A percentile compares a stretch with the other conserved stretches of the same genome.
phyloP scores from a whole-genome alignment of 2,329 filamentous ascomycete species.

The Knoxdaviesia proteae region DNA sequence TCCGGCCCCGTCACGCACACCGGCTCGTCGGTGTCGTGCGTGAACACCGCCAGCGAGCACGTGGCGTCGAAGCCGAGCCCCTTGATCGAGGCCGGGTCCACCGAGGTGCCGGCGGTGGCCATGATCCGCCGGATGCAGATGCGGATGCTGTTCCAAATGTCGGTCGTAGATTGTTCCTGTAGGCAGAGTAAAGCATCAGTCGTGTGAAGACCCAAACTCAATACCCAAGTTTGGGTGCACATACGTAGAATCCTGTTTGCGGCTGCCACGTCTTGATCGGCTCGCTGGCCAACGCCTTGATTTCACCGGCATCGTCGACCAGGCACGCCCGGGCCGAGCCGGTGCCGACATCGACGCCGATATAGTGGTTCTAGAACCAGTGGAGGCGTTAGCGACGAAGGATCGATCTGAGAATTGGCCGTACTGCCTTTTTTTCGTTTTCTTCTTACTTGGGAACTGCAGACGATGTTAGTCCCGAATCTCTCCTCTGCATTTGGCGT shows the following conservation, averaged over 20 bases:
- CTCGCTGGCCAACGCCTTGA: constrained; percentile 53
- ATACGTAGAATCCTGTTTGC: constrained; percentile 52
- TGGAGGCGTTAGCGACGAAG: too few species aligned
- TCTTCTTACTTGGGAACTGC: too few species aligned
- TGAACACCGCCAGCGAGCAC: constrained; percentile 89
- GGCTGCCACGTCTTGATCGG: constrained; percentile 68
- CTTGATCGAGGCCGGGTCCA: constrained; percentile 54
- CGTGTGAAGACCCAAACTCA: not conserved
- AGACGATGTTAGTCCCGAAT: too few species aligned
- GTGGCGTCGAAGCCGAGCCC: constrained; percentile 96
- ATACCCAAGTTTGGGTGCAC: constrained; percentile 6
- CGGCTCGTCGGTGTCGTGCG: constrained; percentile 73
- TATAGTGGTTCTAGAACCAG: constrained; percentile 30
- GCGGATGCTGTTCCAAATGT: constrained; percentile 95
- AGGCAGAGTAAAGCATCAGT: not conserved
- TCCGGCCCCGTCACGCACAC: constrained; percentile 75
- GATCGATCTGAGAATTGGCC: too few species aligned
- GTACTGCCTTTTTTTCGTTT: too few species aligned
- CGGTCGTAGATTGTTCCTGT: constrained; percentile 86
- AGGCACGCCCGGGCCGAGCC: constrained; percentile 90
- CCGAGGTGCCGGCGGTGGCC: constrained; percentile 51
- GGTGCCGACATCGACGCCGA: constrained; percentile 92
- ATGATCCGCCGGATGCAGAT: constrained; percentile 68
- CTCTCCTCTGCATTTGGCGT: not conserved
- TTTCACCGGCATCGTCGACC: constrained; percentile 79